Percentiles rank a stretch among this genome's conserved stretches.
phyloP scores from a whole-genome alignment of 2,329 filamentous ascomycete genomes.

The Ascomycota sp. region DNA sequence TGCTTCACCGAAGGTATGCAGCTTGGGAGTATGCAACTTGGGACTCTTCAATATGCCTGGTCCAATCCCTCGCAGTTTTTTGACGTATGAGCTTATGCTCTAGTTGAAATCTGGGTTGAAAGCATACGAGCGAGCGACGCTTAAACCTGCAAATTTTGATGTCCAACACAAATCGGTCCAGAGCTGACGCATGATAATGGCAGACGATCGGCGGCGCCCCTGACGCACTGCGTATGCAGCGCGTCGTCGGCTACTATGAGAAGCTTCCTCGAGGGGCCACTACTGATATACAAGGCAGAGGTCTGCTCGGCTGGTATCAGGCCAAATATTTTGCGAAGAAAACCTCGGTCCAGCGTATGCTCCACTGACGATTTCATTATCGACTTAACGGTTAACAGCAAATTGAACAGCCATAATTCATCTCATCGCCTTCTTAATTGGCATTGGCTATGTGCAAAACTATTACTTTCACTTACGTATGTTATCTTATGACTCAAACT shows the following conservation, averaged over 20 bases:
- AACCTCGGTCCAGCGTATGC: slow-evolving; percentile 63
- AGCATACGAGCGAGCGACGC: too few relatives aligned
- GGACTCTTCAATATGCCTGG: too few relatives aligned
- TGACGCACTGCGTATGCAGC: slow-evolving; percentile 93
- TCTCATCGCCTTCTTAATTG: slow-evolving; percentile 52
- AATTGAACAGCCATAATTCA: slow-evolving; percentile 55
- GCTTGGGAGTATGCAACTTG: too few relatives aligned
- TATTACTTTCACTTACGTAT: slow-evolving; percentile 99
- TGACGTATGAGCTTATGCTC: too few relatives aligned
- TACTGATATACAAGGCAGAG: slow-evolving; percentile 60
- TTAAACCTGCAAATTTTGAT: too few relatives aligned
- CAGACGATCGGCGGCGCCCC: slow-evolving; percentile 86
- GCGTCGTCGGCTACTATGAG: slow-evolving; percentile 96
- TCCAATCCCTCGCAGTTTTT: too few relatives aligned
- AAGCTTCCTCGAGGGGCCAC: slow-evolving; percentile 85
- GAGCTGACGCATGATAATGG: slow-evolving; percentile 14
- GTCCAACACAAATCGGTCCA: too few relatives aligned
- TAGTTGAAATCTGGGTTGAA: too few relatives aligned
- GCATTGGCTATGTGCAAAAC: slow-evolving; percentile 83
- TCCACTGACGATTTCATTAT: background rate
- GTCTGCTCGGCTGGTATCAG: slow-evolving; percentile 74
- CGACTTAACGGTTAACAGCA: background rate
- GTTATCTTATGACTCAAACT: slow-evolving; percentile 15
- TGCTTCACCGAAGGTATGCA: slow-evolving; percentile 55
- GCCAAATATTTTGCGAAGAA: slow-evolving; percentile 91